Conservation (phyloP, 2,329 filamentous ascomycete genomes). For the Dothiorella sarmentorum region DNA sequence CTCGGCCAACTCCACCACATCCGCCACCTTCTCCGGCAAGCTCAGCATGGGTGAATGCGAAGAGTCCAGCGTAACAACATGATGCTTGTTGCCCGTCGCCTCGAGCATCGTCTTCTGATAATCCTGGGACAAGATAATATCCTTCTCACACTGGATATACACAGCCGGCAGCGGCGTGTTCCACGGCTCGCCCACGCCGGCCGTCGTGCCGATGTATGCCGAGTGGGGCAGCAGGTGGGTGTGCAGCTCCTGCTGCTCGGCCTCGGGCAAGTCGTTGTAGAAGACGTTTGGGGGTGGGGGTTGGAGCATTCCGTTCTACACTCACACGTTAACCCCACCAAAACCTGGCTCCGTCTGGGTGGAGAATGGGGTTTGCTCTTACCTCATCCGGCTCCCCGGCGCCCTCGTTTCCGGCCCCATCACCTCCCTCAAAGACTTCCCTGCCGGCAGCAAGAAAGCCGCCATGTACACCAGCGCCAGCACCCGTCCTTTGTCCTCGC, state of each 20-base stretch:
- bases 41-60: constrained; percentile 30
- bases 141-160: constrained; percentile 25
- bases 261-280: constrained; percentile 25
- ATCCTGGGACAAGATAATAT: constrained; percentile 23
- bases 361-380: background rate
- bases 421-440: background rate
- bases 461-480: constrained; percentile 8
- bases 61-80: constrained; percentile 21
- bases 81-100: constrained; percentile 23
- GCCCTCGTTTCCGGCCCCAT: background rate
- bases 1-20: constrained; percentile 20
- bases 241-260: background rate
- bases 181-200: constrained; percentile 21
- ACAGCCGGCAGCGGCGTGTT: constrained; percentile 23
- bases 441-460: background rate
- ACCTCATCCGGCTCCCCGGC: background rate
- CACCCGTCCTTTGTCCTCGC: background rate
- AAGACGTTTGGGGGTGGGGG: constrained; percentile 21
- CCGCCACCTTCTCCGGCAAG: constrained; percentile 23
- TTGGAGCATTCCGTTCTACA: background rate
- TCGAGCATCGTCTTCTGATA: constrained; percentile 23
- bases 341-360: background rate
- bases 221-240: background rate
- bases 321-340: background rate
- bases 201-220: background rate